Base-by-base conservation (phyloP, 306 rosid genomes). In the Abrus precatorius region DNA sequence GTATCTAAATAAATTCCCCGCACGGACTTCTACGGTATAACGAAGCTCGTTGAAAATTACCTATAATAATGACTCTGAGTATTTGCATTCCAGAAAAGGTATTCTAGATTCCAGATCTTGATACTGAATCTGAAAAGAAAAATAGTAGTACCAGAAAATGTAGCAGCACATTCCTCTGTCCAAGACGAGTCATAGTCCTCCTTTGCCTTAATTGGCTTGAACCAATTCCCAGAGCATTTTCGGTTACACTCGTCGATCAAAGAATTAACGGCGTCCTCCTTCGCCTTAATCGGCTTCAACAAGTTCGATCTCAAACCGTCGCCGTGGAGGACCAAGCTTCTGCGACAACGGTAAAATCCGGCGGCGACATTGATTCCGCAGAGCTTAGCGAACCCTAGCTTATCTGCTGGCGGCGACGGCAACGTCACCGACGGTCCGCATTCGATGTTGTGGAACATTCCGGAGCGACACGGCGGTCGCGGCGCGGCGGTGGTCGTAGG, bases 71-170 rank as follows among this genome's bases (percentile, higher is more conserved):
- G 6, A 53, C 34, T 74, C 43, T 59, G 74, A 30, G 32, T 40
- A 27, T 74, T 12, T 28, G 32, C 69, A 78, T 41, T 54, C 66
- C 60, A 54, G 59, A 55, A 56, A 84, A 48, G 6, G 11, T 29
- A 70, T 8, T 57, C 55, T n/a, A 79, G 81, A 74, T 69, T 79
- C 53, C 69, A 79, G 81, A 79, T 84, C 84, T 71, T 9, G 5
- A 68, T 5, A 67, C 32, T 28, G 44, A 67, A 63, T 73, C 50
- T 2, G 49, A 76, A 53, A 48, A 56, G 27, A 70, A 72, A 34
- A 32, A 3, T 28, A 33, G 56, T 85, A 89, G 56, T 90, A 94
- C 97, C 95, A 50, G 89, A 78, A 82, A 85, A 12, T 48, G 83
- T 80, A 52, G 80, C 74, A 32, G 66, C 49, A 61, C 45, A 2